These are phyloP conservation scores for Neurospora intermedia DNA, from an alignment of 495 filamentous ascomycete species.

Conservation along the genomic window DNA sequence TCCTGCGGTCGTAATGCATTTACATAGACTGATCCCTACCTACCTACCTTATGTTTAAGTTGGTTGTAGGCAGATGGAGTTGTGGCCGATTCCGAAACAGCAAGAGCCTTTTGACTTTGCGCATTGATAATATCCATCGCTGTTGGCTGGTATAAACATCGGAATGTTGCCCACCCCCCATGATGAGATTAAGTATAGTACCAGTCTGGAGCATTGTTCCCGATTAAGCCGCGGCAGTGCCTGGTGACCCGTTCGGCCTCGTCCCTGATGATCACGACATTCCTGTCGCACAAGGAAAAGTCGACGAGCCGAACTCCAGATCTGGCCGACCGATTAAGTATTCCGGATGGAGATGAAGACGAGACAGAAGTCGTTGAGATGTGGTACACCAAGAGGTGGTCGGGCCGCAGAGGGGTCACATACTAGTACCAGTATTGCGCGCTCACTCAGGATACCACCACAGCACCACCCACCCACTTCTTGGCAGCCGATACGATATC, in stretches of 20 bases:
- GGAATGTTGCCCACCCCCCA: not conserved
- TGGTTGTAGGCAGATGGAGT: not conserved
- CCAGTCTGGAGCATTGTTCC: not conserved
- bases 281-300: not conserved
- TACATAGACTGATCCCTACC: not conserved
- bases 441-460: not conserved
- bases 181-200: not conserved
- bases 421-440: not conserved
- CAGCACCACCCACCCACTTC: not conserved
- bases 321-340: not conserved
- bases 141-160: not conserved
- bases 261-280: not conserved
- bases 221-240: not conserved
- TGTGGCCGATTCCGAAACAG: not conserved
- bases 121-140: not conserved
- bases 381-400: not conserved
- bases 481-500: not conserved
- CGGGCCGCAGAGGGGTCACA: not conserved
- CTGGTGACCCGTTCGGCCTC: not conserved
- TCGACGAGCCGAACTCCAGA: not conserved
- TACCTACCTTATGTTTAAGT: not conserved
- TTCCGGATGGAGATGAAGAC: not conserved
- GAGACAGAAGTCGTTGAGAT: not conserved
- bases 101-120: not conserved
- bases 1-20: not conserved